Percentiles rank a stretch among this genome's conserved stretches.
phyloP scores from a whole-genome alignment of 441 rosid species.

The Bocquillonia castaneifolia region DNA sequence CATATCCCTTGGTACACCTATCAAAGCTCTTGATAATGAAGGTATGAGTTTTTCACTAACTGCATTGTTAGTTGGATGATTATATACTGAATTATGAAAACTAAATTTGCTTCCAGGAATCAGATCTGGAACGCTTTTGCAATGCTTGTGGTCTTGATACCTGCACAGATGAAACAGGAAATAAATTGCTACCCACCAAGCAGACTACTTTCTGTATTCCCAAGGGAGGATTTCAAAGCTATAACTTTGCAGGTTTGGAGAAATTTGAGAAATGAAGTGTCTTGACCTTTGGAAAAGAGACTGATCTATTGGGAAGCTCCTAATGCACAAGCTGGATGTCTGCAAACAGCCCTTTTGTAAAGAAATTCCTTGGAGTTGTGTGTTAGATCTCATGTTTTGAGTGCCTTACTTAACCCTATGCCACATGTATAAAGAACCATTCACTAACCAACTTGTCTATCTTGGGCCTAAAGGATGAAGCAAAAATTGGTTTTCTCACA shows the following conservation, averaged over 20 bases:
- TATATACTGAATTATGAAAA: conserved; percentile 8
- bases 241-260: conserved; percentile 41
- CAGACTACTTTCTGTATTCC: conserved; percentile 57
- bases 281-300: background rate
- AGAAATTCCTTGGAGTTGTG: background rate
- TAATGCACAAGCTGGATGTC: background rate
- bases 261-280: conserved; percentile 24
- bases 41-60: conserved; percentile 31
- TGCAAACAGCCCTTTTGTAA: background rate
- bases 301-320: background rate
- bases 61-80: conserved; percentile 5
- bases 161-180: conserved; percentile 46
- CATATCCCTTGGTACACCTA: conserved; percentile 56
- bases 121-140: conserved; percentile 64
- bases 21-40: conserved; percentile 67
- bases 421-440: background rate
- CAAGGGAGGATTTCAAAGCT: conserved; percentile 39
- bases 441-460: background rate
- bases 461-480: background rate
- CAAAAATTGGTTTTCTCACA: background rate
- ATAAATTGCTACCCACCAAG: conserved; percentile 53
- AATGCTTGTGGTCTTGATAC: conserved; percentile 68
- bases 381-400: background rate
- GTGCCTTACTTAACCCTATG: background rate
- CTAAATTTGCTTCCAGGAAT: conserved; percentile 42